Percentiles rank a stretch among this genome's conserved stretches.
Evolutionary conservation across 148 eudicot genomes (phyloP).

Genomic region (Drosera capensis): DNA sequence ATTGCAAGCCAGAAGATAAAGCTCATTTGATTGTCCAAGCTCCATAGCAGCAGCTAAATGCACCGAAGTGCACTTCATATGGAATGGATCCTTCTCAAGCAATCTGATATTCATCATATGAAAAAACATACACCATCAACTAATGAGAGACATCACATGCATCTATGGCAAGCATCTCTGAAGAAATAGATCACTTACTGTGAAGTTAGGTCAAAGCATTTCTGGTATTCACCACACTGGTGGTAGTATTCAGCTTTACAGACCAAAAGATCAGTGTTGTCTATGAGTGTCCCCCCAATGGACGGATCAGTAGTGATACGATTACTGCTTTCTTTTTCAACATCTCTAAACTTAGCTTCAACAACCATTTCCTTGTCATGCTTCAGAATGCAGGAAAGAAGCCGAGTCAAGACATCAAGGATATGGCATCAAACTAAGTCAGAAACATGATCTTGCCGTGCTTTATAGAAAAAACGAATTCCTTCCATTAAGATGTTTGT

Average conservation of each 20-base stretch:
- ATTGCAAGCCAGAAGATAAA: slow-evolving; percentile 90
- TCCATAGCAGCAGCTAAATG: slow-evolving; percentile 98
- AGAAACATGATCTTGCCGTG: neutral
- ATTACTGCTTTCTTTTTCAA: slow-evolving; percentile 41
- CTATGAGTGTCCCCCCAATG: slow-evolving; percentile 43
- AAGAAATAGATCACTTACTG: slow-evolving; percentile 29
- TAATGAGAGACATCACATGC: slow-evolving; percentile 7
- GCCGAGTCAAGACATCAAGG: neutral
- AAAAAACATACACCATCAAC: too few relatives aligned
- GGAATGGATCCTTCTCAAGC: slow-evolving; percentile 98
- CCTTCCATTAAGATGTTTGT: neutral
- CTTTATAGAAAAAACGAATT: neutral
- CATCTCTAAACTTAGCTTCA: slow-evolving; percentile 69
- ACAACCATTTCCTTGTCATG: slow-evolving; percentile 74
- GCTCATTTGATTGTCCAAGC: slow-evolving; percentile 92
- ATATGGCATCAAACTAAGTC: neutral
- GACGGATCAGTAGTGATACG: slow-evolving; percentile 36
- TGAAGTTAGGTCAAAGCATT: slow-evolving; percentile 88
- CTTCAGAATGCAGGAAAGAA: slow-evolving; percentile 26
- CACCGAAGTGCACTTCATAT: slow-evolving; percentile 74
- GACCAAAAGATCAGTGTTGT: slow-evolving; percentile 85
- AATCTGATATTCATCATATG: slow-evolving; percentile 36
- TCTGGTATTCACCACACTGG: slow-evolving; percentile 97
- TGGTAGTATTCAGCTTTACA: slow-evolving; percentile 98
- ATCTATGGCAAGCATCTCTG: neutral